Evolutionary conservation across 352 stramenopile genomes (phyloP).

Genomic region (Phytophthora podocarpi): DNA sequence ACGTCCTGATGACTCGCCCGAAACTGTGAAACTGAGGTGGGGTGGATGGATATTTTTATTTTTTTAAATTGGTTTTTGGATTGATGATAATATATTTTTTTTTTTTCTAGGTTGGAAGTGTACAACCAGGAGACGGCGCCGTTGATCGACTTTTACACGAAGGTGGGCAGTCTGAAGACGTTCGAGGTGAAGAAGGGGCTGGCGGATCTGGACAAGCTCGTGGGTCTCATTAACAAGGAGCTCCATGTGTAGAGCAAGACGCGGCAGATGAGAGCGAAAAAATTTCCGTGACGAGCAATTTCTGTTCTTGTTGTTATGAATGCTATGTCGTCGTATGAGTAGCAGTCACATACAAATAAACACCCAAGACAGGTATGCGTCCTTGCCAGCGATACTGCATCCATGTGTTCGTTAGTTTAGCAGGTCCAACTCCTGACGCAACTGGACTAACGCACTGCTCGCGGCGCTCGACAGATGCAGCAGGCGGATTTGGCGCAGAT

Average conservation of each 20-base stretch:
- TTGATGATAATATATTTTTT: slow-evolving; percentile 4
- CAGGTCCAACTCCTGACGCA: slow-evolving; percentile 23
- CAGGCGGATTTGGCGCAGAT: slow-evolving; percentile 27
- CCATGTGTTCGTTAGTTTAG: slow-evolving; percentile 5
- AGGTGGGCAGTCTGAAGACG: slow-evolving; percentile 73
- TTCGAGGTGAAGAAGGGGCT: slow-evolving; percentile 90
- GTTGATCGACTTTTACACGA: slow-evolving; percentile 87
- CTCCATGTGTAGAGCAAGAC: slow-evolving; percentile 46
- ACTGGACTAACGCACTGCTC: slow-evolving; percentile 19
- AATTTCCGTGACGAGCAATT: not conserved
- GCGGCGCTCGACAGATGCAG: slow-evolving; percentile 27
- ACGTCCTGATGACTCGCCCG: slow-evolving; percentile 78
- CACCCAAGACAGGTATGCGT: slow-evolving; percentile 18
- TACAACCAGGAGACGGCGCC: slow-evolving; percentile 91
- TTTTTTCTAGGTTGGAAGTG: slow-evolving; percentile 65
- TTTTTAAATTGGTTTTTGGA: not conserved
- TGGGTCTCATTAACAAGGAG: slow-evolving; percentile 70
- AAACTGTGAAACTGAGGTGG: slow-evolving; percentile 81
- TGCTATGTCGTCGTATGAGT: slow-evolving; percentile 3
- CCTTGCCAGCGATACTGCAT: not conserved
- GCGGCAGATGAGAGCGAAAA: not conserved
- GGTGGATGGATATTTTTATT: not conserved
- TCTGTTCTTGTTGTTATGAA: slow-evolving; percentile 20
- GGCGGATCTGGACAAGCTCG: slow-evolving; percentile 78
- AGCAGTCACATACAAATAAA: slow-evolving; percentile 22